A percentile compares a stretch with the other conserved stretches of the same genome.
Evolutionary conservation across 2,329 filamentous ascomycete species (phyloP).

Genomic region (Pseudovirgaria hyperparasitica): DNA sequence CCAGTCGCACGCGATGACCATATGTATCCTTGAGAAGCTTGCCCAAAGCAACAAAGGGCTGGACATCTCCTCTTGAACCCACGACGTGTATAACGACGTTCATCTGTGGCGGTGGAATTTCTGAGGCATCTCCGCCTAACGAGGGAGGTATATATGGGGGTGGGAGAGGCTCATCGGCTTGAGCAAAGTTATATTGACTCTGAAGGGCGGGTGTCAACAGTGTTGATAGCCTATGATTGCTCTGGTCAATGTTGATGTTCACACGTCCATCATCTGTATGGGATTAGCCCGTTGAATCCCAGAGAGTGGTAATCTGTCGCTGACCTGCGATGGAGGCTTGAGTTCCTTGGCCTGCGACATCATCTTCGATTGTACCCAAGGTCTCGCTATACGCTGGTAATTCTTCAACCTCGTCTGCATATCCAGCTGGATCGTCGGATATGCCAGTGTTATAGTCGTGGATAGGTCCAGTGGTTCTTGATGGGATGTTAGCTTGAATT

Average conservation of each 20-base stretch:
- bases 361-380: conserved; percentile 25
- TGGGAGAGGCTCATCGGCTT: conserved; percentile 43
- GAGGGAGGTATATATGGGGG: conserved; percentile 62
- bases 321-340: conserved; percentile 33
- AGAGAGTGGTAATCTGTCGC: conserved; percentile 1
- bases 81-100: conserved; percentile 38
- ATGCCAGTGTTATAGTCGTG: conserved; percentile 9
- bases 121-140: conserved; percentile 48
- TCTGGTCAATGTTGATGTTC: conserved; percentile 28
- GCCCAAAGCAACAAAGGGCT: conserved; percentile 37
- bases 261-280: conserved; percentile 23
- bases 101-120: conserved; percentile 36
- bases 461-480: conserved; percentile 8
- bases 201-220: conserved; percentile 26
- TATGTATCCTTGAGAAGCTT: conserved; percentile 37
- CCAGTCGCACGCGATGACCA: conserved; percentile 33
- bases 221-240: conserved; percentile 20
- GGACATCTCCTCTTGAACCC: conserved; percentile 36
- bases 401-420: conserved; percentile 9
- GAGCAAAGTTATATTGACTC: conserved; percentile 24
- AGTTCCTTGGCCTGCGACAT: conserved; percentile 26
- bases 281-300: neutral
- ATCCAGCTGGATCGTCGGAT: conserved; percentile 5
- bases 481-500: conserved; percentile 6
- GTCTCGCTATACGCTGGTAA: conserved; percentile 29